Evolutionary conservation across 495 filamentous ascomycete genomes (phyloP), one percentile per base, ranked within the genome.

Genomic region (Trichoderma orchidacearum): DNA sequence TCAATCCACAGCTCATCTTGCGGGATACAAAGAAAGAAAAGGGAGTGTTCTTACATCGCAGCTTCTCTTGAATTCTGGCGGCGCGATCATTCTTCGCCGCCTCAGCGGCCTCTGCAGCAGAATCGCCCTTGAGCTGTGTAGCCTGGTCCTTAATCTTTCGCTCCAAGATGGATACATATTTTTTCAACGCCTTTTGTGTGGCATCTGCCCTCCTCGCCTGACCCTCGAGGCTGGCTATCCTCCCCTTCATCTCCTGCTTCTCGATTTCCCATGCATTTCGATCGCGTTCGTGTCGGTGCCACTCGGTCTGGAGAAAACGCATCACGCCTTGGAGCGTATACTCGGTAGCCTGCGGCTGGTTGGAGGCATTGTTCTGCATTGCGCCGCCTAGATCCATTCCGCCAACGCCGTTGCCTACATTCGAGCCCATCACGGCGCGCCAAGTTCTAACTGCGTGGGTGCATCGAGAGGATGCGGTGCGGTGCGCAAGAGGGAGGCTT

Each of bases 201-300:
- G 86, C 84, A 70, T 94, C 94, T 51, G 85, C 83, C 53, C 88
- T 88, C 51, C 91, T 78, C 21, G 85, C 78, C 53, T 94, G 89
- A 56, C 93, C 93, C 66, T 98, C 93, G 59, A 96, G 77, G 64
- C 86, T 84, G n/a, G 91, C 93, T 71, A 98, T 96, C 68, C 92
- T 84, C 60, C 87, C 90, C 72, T 96, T 97, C 93, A 98, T 98
- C 75, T 97, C 93, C 58, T 94, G 93, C 65, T 89, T 84, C 72
- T 98, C 93, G 66, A 98, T 98, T 65, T 97, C 93, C 93, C 93
- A 99, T 21, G 89, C 86, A 70, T 99, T 99, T 63, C 94, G 85
- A 63, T 96, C 94, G 72, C 93, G 87, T 69, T 99, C 93, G 65
- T 97, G 92, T 60, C 89, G 85, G 70, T 99, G 94, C 93, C 93